Evolutionary conservation across 2,329 filamentous ascomycete genomes (phyloP), one percentile per base, ranked within the genome.

Genomic region (Colletotrichum filicis): DNA sequence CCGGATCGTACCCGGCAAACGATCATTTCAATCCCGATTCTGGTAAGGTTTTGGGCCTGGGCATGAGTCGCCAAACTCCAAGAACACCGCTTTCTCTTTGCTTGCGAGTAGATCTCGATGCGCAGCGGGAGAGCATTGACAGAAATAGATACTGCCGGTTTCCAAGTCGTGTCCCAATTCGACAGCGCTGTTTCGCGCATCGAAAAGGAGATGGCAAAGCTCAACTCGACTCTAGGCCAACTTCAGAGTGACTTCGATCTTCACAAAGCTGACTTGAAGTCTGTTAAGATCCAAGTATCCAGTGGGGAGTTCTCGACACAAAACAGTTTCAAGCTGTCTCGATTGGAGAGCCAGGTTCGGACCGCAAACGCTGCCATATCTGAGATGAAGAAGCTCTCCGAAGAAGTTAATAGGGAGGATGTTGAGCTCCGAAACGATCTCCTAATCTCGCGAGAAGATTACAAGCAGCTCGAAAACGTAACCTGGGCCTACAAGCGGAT

Each of bases 121-220:
- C 74, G 3, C 82, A 85, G 59, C 75, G 78, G 49, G 78, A 79
- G 52, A 78, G 83, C 22, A 82, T 85, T 68, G 77, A 80, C 8
- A 80, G 79, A 37, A 80, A 80, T 85, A 56, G 81, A 83, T 67
- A 80, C 75, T 28, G 79, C 81, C 7, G 83, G 83, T 1, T 79
- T 79, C 70, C 82, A 82, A 53, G 78, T 83, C 55, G 78, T 83
- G 14, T 79, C 83, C 8, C 79, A 80, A 2, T 81, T 85, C 60
- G 80, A 84, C 24, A 78, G 78, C 14, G 77, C 79, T 28, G 77
- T 85, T 11, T 69, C 75, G 22, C 80, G 80, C 26, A 79, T 85
- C 22, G 79, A 84, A 46, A 69, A 76, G 24, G 80, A 84, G 46
- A 76, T 83, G 67, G 75, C 78, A 46, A 80, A 78, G 30, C 74